Evolutionary conservation across 371 early-diverging fungal species (phyloP), one percentile per base, ranked within the genome.

Genomic region (Rhizomucor miehei): DNA sequence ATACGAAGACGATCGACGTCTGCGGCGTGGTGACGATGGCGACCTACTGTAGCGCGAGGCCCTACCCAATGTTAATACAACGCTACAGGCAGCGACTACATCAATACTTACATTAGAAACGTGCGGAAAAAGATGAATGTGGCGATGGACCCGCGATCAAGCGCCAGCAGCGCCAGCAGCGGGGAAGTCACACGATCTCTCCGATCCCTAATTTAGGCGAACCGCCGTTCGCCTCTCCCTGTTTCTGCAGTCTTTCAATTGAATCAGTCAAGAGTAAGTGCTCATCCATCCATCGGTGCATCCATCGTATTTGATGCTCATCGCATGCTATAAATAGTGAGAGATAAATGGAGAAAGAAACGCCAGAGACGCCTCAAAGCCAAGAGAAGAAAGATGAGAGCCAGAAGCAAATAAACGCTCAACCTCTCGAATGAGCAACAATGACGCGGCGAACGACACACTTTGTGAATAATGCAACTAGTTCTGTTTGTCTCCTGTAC

Each of bases 371-470:
- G 68, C 56, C 68, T 68, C 57, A 68, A 68, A 58, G 59, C 61
- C 60, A 68, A 68, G 64, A 68, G 68, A 68, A 68, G 53, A 55
- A 68, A 68, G 59, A 68, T 68, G 68, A 60, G 64, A 61, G 64
- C 64, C 36, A 63, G 68, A 63, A 57, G 58, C 64, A 68, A 68
- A 54, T 68, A 68, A 61, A 44, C 64, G 44, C 40, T 37, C 47
- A 29, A 29, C 29, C 3, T 29, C 29, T 29, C 29, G 29, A 29
- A 29, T 29, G 29, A 29, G 25, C 45, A 25, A 25, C 45, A 45
- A 20, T 45, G 45, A 25, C 25, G 45, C 25, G 20, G 45, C 45
- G 45, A 25, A 45, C 45, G 23, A 11, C 45, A 25, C 25, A 13
- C 45, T 45, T 45, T 19, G 45, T 45, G 20, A 45, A 20, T 45